These are phyloP conservation scores for Leccinum subgranulosum DNA, from an alignment of 768 basidiomycete species.

Conservation along the genomic window DNA sequence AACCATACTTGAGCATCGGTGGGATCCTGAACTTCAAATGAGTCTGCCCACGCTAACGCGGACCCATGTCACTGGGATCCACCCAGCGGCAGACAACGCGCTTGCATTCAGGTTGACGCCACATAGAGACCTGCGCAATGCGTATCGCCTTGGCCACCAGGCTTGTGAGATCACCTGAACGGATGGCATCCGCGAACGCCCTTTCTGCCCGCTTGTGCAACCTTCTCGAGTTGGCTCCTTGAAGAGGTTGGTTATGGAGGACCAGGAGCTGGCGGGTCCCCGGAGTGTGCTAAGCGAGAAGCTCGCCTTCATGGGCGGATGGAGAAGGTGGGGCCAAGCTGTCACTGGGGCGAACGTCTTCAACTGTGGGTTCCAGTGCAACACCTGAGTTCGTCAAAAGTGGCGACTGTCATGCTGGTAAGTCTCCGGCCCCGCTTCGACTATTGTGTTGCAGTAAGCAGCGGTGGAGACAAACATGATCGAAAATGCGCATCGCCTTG, in stretches of 20 bases:
- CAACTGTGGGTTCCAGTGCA: too few species aligned
- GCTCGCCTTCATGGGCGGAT: constrained; percentile 40
- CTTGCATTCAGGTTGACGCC: constrained; percentile 59
- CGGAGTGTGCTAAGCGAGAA: constrained; percentile 41
- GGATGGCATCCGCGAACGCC: constrained; percentile 48
- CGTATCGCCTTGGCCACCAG: constrained; percentile 56
- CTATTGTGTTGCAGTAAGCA: neutral
- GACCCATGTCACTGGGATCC: constrained; percentile 44
- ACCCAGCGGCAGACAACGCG: constrained; percentile 51
- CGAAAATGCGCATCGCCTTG: too few species aligned
- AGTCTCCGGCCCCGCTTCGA: neutral
- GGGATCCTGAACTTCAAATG: constrained; percentile 54
- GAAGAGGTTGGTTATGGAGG: constrained; percentile 26
- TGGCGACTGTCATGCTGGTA: neutral
- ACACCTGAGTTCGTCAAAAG: neutral
- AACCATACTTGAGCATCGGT: constrained; percentile 49
- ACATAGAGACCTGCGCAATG: constrained; percentile 45
- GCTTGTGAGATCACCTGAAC: constrained; percentile 55
- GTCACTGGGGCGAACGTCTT: too few species aligned
- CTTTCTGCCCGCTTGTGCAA: constrained; percentile 41
- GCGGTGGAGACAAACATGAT: constrained; percentile 1
- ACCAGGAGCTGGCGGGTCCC: constrained; percentile 13
- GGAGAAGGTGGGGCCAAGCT: constrained; percentile 21
- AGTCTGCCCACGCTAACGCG: constrained; percentile 49
- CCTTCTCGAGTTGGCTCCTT: constrained; percentile 42